These are phyloP conservation scores for Huntiella bhutanensis DNA, from an alignment of 2,329 filamentous ascomycete species.

Conservation along the genomic window DNA sequence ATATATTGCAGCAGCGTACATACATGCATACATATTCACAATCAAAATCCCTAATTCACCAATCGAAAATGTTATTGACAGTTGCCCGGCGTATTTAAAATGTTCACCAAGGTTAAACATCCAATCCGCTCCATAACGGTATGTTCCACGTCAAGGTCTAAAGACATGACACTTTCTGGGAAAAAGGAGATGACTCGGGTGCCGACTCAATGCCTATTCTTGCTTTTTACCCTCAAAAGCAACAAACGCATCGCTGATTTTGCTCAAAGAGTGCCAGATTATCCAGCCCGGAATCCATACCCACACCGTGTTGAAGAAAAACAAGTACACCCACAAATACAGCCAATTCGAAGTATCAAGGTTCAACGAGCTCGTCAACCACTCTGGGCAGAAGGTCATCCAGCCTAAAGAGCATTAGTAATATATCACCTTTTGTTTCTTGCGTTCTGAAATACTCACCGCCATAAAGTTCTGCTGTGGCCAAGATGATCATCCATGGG, in stretches of 20 bases:
- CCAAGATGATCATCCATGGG: slow-evolving; percentile 44
- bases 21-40: no score
- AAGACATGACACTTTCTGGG: no score
- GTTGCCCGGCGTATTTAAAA: no score
- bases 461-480: slow-evolving; percentile 48
- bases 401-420: slow-evolving; percentile 26
- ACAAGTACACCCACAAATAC: slow-evolving; percentile 47
- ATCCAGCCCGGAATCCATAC: slow-evolving; percentile 43
- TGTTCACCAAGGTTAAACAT: no score
- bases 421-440: background rate
- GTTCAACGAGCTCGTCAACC: slow-evolving; percentile 42
- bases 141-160: no score
- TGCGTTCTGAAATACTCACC: slow-evolving; percentile 21
- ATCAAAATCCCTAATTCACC: no score
- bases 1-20: no score
- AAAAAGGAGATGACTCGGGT: no score
- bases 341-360: slow-evolving; percentile 48
- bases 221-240: slow-evolving; percentile 16
- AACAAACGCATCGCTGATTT: slow-evolving; percentile 36
- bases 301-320: slow-evolving; percentile 53
- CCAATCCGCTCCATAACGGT: no score
- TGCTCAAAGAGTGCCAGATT: slow-evolving; percentile 32
- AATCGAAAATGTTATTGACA: no score
- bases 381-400: slow-evolving; percentile 55
- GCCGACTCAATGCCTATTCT: no score